Conservation (phyloP, 805 yeast species). For the Candida awuae region DNA sequence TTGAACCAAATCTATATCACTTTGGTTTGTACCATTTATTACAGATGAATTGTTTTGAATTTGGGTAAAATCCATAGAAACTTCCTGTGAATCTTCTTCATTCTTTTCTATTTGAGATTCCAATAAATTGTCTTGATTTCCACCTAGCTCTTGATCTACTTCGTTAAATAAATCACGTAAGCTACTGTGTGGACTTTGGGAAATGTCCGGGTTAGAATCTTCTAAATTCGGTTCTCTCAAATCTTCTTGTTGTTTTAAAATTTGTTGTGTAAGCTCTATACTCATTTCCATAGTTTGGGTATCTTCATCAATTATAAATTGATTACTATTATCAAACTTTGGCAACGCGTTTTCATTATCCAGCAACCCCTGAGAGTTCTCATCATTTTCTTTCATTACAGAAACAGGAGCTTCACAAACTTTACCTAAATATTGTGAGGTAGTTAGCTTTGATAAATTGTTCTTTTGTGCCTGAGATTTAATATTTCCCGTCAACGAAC, state of each 20-base stretch:
- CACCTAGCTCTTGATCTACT: conserved; percentile 4
- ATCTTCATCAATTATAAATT: conserved; percentile 18
- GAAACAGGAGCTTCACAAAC: conserved; percentile 7
- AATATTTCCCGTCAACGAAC: conserved; percentile 1
- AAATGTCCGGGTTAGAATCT: background rate
- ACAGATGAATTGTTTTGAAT: too few species aligned
- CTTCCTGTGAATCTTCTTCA: background rate
- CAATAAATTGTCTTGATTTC: background rate
- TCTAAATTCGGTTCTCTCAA: conserved; percentile 6
- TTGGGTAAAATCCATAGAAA: too few species aligned
- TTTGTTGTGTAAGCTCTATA: conserved; percentile 20
- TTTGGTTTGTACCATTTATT: too few species aligned
- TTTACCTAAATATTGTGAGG: conserved; percentile 5
- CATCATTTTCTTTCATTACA: conserved; percentile 8
- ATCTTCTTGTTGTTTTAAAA: conserved; percentile 13
- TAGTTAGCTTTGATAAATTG: conserved; percentile 1
- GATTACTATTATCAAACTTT: too few species aligned
- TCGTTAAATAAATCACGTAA: conserved; percentile 11
- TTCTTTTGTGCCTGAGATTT: background rate
- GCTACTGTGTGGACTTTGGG: conserved; percentile 1
- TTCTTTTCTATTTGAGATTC: background rate
- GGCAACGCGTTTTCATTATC: background rate
- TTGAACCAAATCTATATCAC: too few species aligned
- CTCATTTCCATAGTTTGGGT: conserved; percentile 26
- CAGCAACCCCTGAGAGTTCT: background rate